phyloP scores from a whole-genome alignment of 108 stramenopile species.

The Schizochytrium sp. region DNA sequence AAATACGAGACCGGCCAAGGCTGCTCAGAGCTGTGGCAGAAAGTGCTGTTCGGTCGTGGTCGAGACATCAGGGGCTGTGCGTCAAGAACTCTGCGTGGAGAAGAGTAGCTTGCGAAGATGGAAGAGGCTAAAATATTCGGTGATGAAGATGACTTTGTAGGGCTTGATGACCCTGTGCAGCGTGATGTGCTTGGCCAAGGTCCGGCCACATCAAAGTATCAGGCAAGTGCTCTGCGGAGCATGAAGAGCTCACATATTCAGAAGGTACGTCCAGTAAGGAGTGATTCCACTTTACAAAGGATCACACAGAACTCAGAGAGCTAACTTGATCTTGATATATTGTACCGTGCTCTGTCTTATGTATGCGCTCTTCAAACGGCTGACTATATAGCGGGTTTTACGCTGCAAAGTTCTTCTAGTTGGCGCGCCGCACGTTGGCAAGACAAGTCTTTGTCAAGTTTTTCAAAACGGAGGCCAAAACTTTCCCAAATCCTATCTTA shows the following conservation, averaged over 20 bases:
- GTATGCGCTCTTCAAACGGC: not conserved
- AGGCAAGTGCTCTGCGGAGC: constrained; percentile 36
- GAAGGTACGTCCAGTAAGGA: not conserved
- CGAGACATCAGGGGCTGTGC: too few relatives aligned
- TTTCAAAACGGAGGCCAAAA: constrained; percentile 45
- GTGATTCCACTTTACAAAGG: not conserved
- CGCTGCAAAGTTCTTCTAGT: constrained; percentile 10
- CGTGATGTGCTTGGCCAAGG: not conserved
- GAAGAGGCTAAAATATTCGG: constrained; percentile 54
- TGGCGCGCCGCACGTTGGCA: constrained; percentile 42
- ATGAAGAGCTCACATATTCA: constrained; percentile 43
- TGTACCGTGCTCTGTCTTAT: not conserved
- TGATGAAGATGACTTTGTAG: constrained; percentile 37
- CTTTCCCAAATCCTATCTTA: constrained; percentile 41
- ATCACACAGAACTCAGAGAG: not conserved
- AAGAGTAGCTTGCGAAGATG: not conserved
- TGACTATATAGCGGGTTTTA: not conserved
- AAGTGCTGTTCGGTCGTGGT: too few relatives aligned
- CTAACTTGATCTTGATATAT: not conserved
- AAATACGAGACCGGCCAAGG: too few relatives aligned
- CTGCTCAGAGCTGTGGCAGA: too few relatives aligned
- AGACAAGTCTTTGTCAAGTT: constrained; percentile 35
- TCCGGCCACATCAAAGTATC: not conserved
- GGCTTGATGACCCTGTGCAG: constrained; percentile 10
- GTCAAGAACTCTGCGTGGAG: not conserved